Conservation (phyloP, 129 eudicot species). For the Silybum marianum region DNA sequence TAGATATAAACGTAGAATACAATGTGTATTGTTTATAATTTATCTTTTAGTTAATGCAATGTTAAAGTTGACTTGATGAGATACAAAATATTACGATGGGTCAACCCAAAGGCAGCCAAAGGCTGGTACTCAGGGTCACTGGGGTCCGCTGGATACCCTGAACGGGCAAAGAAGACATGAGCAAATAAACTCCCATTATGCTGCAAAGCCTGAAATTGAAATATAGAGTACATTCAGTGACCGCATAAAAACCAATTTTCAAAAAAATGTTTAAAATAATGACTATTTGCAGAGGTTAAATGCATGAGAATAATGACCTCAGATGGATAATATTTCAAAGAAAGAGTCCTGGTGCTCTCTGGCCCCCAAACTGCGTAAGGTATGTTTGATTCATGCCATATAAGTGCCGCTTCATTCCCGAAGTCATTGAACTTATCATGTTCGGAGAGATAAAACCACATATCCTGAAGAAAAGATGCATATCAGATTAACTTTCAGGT, state of each 20-base stretch:
- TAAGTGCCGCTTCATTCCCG: conserved; percentile 73
- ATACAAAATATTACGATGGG: conserved; percentile 53
- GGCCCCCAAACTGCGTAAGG: conserved; percentile 95
- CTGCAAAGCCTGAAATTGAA: conserved; percentile 68
- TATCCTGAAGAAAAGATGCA: conserved; percentile 58
- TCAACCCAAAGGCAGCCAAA: conserved; percentile 74
- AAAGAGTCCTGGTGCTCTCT: conserved; percentile 73
- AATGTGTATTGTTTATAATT: background rate
- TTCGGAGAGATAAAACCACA: conserved; percentile 96
- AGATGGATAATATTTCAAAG: conserved; percentile 78
- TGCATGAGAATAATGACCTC: conserved; percentile 49
- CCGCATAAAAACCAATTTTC: background rate
- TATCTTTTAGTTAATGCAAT: background rate
- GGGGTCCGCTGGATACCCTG: conserved; percentile 89
- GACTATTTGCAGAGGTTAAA: background rate
- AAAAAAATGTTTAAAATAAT: background rate
- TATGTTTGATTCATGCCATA: conserved; percentile 95
- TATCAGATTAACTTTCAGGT: conserved; percentile 1
- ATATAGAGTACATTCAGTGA: background rate
- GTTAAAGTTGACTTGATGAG: background rate
- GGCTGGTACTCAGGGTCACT: conserved; percentile 89
- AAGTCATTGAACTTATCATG: conserved; percentile 79
- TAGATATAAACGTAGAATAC: background rate
- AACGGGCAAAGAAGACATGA: conserved; percentile 89
- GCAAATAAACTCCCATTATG: conserved; percentile 87